Evolutionary conservation across 495 filamentous ascomycete species (phyloP), one percentile per base, ranked within the genome.

Genomic region (Tuber melanosporum): DNA sequence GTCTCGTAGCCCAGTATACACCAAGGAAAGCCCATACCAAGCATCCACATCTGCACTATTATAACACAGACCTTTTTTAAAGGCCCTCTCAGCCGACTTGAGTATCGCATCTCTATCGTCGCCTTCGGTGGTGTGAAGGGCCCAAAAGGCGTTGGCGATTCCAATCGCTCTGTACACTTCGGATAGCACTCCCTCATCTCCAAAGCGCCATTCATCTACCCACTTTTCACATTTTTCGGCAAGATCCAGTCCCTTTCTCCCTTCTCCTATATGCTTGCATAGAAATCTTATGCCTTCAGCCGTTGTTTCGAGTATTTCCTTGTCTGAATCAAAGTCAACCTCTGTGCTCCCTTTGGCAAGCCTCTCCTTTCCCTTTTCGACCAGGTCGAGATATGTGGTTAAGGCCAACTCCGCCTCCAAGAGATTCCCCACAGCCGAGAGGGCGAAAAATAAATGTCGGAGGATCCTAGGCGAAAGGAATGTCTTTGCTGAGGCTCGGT

Each of bases 381-480:
- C 88, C 72, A 98, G 91, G 72, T 96, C 92, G 26, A 97, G 85
- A 84, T 98, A 99, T 0, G 94, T 93, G 83, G 95, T 90, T 73
- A 97, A 91, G 1, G 96, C 91, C 80, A 92, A 91, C 79, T 95
- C 87, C 6, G 95, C 95, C 62, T 98, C 86, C 74, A 93, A 89
- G 79, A 97, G 97, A 74, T 99, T 94, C 20, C 93, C 93, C 57
- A 97, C 86, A 2, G 92, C 87, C 4, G 92, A 86, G 84, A 98
- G 95, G 8, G 97, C 91, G 20, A 90, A 92, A 79, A 98, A 98
- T 1, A 99, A 87, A 82, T 96, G 91, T 74, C 95, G 87, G 44
- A 99, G 85, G 73, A 98, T 90, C 39, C 91, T 85, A 8, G 94
- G 95, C 3, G 96, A 98, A 82, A 98, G 95, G 80, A 94, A 99